Base-by-base conservation (phyloP, 768 basidiomycete species). In the Neoboletus magnificus region DNA sequence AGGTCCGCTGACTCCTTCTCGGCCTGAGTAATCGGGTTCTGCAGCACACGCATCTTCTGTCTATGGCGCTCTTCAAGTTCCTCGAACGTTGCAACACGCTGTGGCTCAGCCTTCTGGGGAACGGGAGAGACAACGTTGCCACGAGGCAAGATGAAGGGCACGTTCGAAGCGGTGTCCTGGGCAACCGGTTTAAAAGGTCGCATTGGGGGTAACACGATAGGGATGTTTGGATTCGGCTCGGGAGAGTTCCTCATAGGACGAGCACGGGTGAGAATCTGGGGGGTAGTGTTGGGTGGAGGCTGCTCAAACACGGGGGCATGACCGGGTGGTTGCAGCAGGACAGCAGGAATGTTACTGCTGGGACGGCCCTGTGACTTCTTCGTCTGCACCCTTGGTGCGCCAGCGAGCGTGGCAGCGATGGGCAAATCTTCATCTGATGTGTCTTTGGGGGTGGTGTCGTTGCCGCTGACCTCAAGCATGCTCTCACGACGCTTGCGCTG, bases 21-120 rank as follows among this genome's bases (percentile, higher is more conserved):
- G 2, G 86, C 86, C 61, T 83, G 80, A n/a, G 89, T 93, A 32
- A 97, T 73, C 5, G 93, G 93, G 37, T 79, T 84, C 73, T 97
- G 93, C 59, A 97, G 68, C 64, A 85, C 84, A 33, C 80, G 81
- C 76, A 97, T 81, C 73, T 91, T 90, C 73, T 89, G 85, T 47
- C 89, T 82, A 63, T 96, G 93, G 18, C 93, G 79, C 61, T 92
- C 90, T 45, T 83, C 85, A 32, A 96, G 77, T 67, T 96, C 92
- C 70, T 95, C 93, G 67, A 89, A 91, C 2, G 93, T 92, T 55
- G 84, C 82, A 27, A 86, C 81, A 16, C 88, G 84, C 39, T 75
- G 71, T 4, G 68, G 60, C 25, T 77, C 73, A 3, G 82, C 76
- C 23, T 74, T 74, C 60, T 82, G 82, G 12, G 85, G 83, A 36